Evolutionary conservation across 1,284 basidiomycete genomes (phyloP), one percentile per base, ranked within the genome.

Genomic region (Sanghuangporus weigelae): DNA sequence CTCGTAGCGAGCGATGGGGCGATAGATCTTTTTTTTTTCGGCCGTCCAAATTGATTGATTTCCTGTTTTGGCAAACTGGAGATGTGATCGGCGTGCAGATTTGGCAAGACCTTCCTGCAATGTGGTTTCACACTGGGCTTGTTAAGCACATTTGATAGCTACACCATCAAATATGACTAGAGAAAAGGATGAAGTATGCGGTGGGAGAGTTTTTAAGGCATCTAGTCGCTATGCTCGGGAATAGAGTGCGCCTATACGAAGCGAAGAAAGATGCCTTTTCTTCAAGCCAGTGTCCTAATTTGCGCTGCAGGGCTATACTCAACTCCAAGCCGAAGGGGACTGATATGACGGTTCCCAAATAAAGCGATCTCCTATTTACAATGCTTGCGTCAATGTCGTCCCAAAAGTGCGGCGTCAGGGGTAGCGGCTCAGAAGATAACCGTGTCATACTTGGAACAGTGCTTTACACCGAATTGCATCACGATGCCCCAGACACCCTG

Each of bases 401-500:
- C 53, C 53, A 54, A 54, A 31, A 35, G 53, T 31, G 38, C 38
- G 53, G 53, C 53, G 53, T 54, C 53, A 54, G 53, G 53, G 53
- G 31, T n/a, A 31, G 31, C 14, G 53, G 35, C 36, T 54, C 35
- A 54, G 14, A 53, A 54, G 35, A 54, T 54, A 54, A 54, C 53
- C 31, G 53, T 54, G 53, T 54, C 53, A 54, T 54, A 35, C 23
- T 38, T 54, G 6, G 53, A 8, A 54, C 53, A 54, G 21, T 54
- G 26, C 26, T 54, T n/a, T 23, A 38, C 53, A 4, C 23, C 53
- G 36, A 54, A 36, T 26, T 49, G 4, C 19, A 49, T 48, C 44
- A 59, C 23, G 46, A 49, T 59, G 57, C 57, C 57, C 57, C 57
- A 59, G 57, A 59, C 57, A 59, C 57, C 57, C 57, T 48, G 12